Percentiles rank a stretch among this genome's conserved stretches.
phyloP scores from a whole-genome alignment of 2,329 filamentous ascomycete species.

The Cadophora luteo-olivacea region DNA sequence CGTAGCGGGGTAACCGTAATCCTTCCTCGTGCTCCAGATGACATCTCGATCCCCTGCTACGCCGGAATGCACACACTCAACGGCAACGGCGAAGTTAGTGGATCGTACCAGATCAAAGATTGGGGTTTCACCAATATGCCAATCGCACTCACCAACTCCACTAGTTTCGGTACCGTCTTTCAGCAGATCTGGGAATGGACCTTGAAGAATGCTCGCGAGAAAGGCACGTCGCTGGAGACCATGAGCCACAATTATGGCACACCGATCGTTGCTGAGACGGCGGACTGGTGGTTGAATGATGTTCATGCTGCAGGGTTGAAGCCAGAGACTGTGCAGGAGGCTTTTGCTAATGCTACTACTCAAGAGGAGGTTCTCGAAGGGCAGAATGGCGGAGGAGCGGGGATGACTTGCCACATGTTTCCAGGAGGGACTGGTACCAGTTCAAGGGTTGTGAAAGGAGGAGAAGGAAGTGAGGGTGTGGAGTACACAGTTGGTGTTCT shows the following conservation, averaged over 20 bases:
- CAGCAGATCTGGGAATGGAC: slow-evolving; percentile 41
- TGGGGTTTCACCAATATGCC: slow-evolving; percentile 44
- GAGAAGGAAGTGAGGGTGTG: slow-evolving; percentile 44
- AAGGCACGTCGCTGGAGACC: slow-evolving; percentile 29
- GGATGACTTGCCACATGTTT: slow-evolving; percentile 70
- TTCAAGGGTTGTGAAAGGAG: slow-evolving; percentile 60
- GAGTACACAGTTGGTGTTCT: slow-evolving; percentile 66
- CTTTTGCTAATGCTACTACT: slow-evolving; percentile 57
- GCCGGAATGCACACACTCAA: slow-evolving; percentile 42
- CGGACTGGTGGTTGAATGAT: slow-evolving; percentile 67
- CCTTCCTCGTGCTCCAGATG: slow-evolving; percentile 39
- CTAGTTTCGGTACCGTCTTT: slow-evolving; percentile 47
- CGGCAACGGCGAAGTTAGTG: slow-evolving; percentile 43
- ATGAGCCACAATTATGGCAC: slow-evolving; percentile 44
- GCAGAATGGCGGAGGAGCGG: slow-evolving; percentile 70
- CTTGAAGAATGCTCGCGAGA: slow-evolving; percentile 32
- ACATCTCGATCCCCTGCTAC: slow-evolving; percentile 42
- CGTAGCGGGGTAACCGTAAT: slow-evolving; percentile 42
- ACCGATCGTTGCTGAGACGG: slow-evolving; percentile 68
- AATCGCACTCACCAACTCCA: slow-evolving; percentile 48
- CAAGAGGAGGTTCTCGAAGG: slow-evolving; percentile 63
- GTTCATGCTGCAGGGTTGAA: slow-evolving; percentile 60
- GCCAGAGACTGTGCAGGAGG: slow-evolving; percentile 58
- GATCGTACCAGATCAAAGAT: slow-evolving; percentile 41
- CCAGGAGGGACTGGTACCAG: slow-evolving; percentile 71